A percentile compares a stretch with the other conserved stretches of the same genome.
Evolutionary conservation across 2,329 filamentous ascomycete genomes (phyloP).

Genomic region (Botrytis paeoniae): DNA sequence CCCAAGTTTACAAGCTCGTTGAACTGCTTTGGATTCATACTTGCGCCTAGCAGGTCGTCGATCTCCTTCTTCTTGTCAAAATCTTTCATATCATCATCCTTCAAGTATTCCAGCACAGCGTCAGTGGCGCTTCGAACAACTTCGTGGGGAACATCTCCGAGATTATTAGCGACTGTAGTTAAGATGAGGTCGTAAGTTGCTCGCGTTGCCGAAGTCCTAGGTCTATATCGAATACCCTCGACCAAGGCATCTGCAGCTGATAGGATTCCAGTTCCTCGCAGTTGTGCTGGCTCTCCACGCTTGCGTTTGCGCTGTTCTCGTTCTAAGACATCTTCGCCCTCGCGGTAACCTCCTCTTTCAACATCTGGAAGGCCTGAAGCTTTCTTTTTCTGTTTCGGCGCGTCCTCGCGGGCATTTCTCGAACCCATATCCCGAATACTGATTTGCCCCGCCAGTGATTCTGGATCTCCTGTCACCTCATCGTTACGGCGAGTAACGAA

Average conservation of each 20-base stretch:
- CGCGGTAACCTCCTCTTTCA: slow-evolving; percentile 70
- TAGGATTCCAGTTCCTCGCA: slow-evolving; percentile 72
- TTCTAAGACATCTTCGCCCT: slow-evolving; percentile 79
- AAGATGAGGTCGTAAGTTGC: slow-evolving; percentile 93
- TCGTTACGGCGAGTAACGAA: slow-evolving; percentile 91
- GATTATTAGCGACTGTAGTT: slow-evolving; percentile 80
- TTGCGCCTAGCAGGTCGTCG: slow-evolving; percentile 84
- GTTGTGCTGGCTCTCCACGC: slow-evolving; percentile 66
- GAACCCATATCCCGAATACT: slow-evolving; percentile 94
- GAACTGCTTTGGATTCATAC: slow-evolving; percentile 84
- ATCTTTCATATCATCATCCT: slow-evolving; percentile 94
- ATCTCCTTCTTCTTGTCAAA: slow-evolving; percentile 98
- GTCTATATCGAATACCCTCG: slow-evolving; percentile 88
- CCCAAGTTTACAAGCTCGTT: slow-evolving; percentile 94
- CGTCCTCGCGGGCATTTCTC: slow-evolving; percentile 73
- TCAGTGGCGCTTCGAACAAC: slow-evolving; percentile 93
- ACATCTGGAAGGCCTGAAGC: slow-evolving; percentile 63
- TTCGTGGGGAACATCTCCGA: slow-evolving; percentile 91
- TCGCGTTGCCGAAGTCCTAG: slow-evolving; percentile 84
- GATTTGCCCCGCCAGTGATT: slow-evolving; percentile 91
- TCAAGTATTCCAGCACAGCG: slow-evolving; percentile 83
- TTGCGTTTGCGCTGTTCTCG: slow-evolving; percentile 86
- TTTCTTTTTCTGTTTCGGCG: slow-evolving; percentile 76
- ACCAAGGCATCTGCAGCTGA: slow-evolving; percentile 82
- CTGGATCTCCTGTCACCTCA: slow-evolving; percentile 94